Conservation (phyloP, 2,329 filamentous ascomycete genomes). For the Neocatenulostroma microsporum region DNA sequence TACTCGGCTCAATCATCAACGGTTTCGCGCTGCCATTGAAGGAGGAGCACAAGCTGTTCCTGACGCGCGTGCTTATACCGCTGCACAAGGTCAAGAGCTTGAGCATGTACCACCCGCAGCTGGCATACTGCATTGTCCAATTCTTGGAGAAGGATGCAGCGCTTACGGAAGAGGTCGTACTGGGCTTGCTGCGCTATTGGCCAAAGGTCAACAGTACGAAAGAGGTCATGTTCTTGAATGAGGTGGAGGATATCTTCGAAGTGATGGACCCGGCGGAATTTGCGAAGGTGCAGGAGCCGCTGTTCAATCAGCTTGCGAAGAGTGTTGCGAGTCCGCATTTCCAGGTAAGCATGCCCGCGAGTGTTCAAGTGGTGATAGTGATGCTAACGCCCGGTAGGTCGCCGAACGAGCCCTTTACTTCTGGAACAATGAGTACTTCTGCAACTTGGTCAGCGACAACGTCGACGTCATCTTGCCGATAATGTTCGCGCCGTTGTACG, state of each 20-base stretch:
- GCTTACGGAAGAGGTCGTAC: slow-evolving; percentile 93
- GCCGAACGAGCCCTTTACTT: slow-evolving; percentile 96
- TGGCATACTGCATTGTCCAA: slow-evolving; percentile 98
- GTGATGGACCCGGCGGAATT: slow-evolving; percentile 99
- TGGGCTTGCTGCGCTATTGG: slow-evolving; percentile 93
- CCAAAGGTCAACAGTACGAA: slow-evolving; percentile 99
- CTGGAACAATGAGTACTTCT: slow-evolving; percentile 99
- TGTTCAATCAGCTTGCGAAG: slow-evolving; percentile 96
- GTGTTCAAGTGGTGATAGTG: background rate
- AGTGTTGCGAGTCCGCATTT: slow-evolving; percentile 98
- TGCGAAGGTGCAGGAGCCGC: slow-evolving; percentile 92
- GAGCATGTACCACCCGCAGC: slow-evolving; percentile 98
- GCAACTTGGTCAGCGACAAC: slow-evolving; percentile 97
- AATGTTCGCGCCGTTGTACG: slow-evolving; percentile 97
- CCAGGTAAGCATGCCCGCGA: slow-evolving; percentile 48
- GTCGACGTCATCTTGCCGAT: slow-evolving; percentile 97
- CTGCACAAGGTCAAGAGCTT: slow-evolving; percentile 97
- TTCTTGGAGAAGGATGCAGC: slow-evolving; percentile 97
- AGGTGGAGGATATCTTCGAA: slow-evolving; percentile 98
- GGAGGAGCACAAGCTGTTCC: slow-evolving; percentile 96
- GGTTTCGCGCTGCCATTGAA: slow-evolving; percentile 94
- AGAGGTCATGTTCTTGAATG: slow-evolving; percentile 99
- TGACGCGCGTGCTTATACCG: slow-evolving; percentile 85
- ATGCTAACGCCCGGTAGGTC: slow-evolving; percentile 46
- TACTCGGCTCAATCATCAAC: slow-evolving; percentile 97